phyloP scores from a whole-genome alignment of 2,329 filamentous ascomycete genomes.

The Botrytis pseudocinerea region DNA sequence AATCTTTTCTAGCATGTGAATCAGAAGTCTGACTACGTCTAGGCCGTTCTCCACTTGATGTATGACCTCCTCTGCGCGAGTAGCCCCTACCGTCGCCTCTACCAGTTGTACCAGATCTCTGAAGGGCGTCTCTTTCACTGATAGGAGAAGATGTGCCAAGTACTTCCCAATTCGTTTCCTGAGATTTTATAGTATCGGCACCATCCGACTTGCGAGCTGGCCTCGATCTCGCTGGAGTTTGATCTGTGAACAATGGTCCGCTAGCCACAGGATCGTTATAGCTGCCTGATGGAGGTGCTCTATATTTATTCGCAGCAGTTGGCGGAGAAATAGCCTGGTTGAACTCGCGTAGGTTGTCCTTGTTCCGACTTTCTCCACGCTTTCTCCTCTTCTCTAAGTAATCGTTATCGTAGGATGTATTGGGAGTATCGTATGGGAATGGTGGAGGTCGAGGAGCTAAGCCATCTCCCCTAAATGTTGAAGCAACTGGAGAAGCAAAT shows the following conservation, averaged over 20 bases:
- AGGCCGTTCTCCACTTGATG: conserved; percentile 28
- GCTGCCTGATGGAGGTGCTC: conserved; percentile 55
- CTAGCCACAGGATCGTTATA: conserved; percentile 53
- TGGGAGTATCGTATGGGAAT: conserved; percentile 48
- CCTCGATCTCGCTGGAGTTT: conserved; percentile 37
- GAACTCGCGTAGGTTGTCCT: conserved; percentile 45
- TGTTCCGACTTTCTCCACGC: conserved; percentile 45
- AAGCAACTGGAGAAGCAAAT: conserved; percentile 54
- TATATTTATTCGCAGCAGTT: conserved; percentile 61
- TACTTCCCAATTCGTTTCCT: conserved; percentile 33
- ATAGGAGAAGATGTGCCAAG: conserved; percentile 24
- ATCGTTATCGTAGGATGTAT: conserved; percentile 43
- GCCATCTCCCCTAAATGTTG: conserved; percentile 53
- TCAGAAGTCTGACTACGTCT: conserved; percentile 28
- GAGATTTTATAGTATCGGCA: conserved; percentile 28
- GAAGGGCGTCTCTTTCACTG: conserved; percentile 15
- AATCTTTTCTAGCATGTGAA: conserved; percentile 41
- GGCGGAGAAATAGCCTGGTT: conserved; percentile 43
- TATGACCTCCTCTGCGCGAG: conserved; percentile 26
- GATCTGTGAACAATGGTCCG: conserved; percentile 40
- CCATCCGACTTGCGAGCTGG: conserved; percentile 39
- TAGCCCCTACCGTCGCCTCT: conserved; percentile 33
- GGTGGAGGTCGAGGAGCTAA: conserved; percentile 62
- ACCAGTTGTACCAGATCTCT: conserved; percentile 16
- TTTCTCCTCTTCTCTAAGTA: conserved; percentile 47